phyloP scores from a whole-genome alignment of 1,284 basidiomycete species.

The Fistulinella staudtii region DNA sequence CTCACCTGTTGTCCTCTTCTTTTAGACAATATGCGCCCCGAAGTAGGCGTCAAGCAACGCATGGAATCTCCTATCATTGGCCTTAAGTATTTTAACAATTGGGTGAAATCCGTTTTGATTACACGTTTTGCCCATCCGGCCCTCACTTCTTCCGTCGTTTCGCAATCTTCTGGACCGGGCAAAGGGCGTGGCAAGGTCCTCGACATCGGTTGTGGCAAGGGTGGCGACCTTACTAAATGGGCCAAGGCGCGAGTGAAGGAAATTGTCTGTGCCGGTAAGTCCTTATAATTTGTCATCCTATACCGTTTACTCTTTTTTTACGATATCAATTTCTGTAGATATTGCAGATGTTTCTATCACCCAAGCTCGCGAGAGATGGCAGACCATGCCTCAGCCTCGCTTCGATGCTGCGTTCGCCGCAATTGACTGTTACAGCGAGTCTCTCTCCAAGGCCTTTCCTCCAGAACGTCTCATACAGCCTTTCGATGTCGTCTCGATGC shows the following conservation, averaged over 20 bases:
- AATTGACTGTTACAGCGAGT: slow-evolving; percentile 83
- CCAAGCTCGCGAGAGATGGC: slow-evolving; percentile 78
- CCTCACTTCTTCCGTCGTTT: slow-evolving; percentile 38
- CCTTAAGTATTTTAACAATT: slow-evolving; percentile 98
- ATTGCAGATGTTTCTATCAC: slow-evolving; percentile 87
- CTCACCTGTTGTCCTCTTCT: slow-evolving; percentile 3
- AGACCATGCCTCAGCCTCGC: slow-evolving; percentile 44
- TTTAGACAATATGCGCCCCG: slow-evolving; percentile 87
- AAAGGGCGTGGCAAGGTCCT: slow-evolving; percentile 71
- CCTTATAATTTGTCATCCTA: too few relatives aligned
- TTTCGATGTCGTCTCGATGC: slow-evolving; percentile 96
- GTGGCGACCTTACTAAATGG: slow-evolving; percentile 97
- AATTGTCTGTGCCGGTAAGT: slow-evolving; percentile 79
- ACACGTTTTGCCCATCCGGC: slow-evolving; percentile 76
- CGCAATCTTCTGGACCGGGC: slow-evolving; percentile 33
- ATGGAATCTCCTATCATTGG: slow-evolving; percentile 94
- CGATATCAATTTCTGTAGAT: slow-evolving; percentile 52
- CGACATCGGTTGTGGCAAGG: slow-evolving; percentile 97
- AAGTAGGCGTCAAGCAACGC: slow-evolving; percentile 83
- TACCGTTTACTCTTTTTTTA: too few relatives aligned
- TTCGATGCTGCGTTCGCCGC: slow-evolving; percentile 83
- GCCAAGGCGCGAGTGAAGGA: slow-evolving; percentile 79
- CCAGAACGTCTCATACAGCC: slow-evolving; percentile 51
- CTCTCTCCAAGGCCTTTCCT: slow-evolving; percentile 70
- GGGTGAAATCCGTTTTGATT: slow-evolving; percentile 96